Evolutionary conservation across 2,329 filamentous ascomycete species (phyloP).

Genomic region (Pyrenophora graminea): DNA sequence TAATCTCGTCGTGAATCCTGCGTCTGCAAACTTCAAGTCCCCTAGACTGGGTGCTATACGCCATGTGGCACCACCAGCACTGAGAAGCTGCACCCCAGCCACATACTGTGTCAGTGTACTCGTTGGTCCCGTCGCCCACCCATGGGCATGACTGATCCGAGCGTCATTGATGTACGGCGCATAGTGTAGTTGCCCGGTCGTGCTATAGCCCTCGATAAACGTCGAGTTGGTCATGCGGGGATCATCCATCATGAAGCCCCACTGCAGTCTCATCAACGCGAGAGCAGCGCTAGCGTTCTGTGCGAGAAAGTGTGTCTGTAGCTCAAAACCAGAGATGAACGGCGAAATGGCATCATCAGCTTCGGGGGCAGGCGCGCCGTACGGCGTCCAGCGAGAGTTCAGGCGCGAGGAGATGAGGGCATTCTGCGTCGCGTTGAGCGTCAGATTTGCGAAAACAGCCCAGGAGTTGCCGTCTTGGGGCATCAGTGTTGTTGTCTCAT

Average conservation of each 20-base stretch:
- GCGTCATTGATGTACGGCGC: constrained; percentile 56
- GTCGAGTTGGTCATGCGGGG: constrained; percentile 59
- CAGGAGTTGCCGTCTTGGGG: constrained; percentile 53
- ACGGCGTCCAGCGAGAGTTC: constrained; percentile 45
- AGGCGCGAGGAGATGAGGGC: constrained; percentile 43
- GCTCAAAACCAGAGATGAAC: constrained; percentile 55
- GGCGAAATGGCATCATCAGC: constrained; percentile 54
- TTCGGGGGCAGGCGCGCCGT: constrained; percentile 55
- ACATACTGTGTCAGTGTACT: constrained; percentile 49
- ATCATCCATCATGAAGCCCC: constrained; percentile 62
- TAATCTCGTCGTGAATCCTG: constrained; percentile 45
- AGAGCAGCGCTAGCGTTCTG: constrained; percentile 47
- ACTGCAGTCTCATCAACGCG: constrained; percentile 53
- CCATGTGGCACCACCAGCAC: constrained; percentile 46
- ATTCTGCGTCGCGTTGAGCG: constrained; percentile 33
- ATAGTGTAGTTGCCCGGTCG: constrained; percentile 54
- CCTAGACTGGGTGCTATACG: constrained; percentile 44
- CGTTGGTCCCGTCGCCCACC: constrained; percentile 57
- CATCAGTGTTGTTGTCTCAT: constrained; percentile 57
- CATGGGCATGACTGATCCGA: constrained; percentile 55
- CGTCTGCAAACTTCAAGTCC: constrained; percentile 42
- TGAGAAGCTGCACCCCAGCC: constrained; percentile 49
- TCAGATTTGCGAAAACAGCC: constrained; percentile 49
- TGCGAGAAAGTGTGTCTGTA: constrained; percentile 52
- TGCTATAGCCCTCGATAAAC: constrained; percentile 57